Conservation (phyloP, 177 flowering plant species). For the Vitis hybrid region DNA sequence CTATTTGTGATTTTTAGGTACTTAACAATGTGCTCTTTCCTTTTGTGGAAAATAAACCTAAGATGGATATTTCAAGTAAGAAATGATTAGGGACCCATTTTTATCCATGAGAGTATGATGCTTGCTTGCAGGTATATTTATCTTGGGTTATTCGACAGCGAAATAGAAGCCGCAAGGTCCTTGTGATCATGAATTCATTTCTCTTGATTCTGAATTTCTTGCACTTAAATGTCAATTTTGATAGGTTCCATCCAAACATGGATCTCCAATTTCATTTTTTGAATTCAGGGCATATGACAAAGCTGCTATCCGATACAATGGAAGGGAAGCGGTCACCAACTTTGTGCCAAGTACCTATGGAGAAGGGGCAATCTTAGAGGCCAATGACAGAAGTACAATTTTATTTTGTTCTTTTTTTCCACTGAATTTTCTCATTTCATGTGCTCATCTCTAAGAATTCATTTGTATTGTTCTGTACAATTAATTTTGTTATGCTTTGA, state of each 20-base stretch:
- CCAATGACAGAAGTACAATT: slow-evolving; percentile 21
- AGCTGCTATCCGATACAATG: slow-evolving; percentile 46
- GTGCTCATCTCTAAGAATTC: not conserved
- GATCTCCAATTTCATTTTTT: slow-evolving; percentile 4
- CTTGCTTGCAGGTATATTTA: slow-evolving; percentile 36
- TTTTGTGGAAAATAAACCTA: not conserved
- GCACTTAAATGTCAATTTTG: not conserved
- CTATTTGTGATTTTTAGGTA: too few species aligned
- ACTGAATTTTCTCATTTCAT: not conserved
- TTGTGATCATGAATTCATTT: slow-evolving; percentile 10
- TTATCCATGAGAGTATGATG: slow-evolving; percentile 8
- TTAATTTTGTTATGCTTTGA: slow-evolving; percentile 4
- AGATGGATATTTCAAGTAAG: not conserved
- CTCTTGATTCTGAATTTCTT: not conserved
- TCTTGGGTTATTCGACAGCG: slow-evolving; percentile 39
- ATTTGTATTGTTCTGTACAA: not conserved
- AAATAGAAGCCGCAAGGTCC: slow-evolving; percentile 42
- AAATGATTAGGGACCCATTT: slow-evolving; percentile 3
- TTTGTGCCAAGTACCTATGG: slow-evolving; percentile 41
- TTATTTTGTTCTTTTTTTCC: too few species aligned
- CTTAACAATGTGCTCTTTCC: too few species aligned
- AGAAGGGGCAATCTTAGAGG: slow-evolving; percentile 12
- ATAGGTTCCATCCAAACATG: not conserved
- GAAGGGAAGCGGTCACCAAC: slow-evolving; percentile 51
- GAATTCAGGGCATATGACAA: slow-evolving; percentile 40